phyloP scores from a whole-genome alignment of 768 basidiomycete species.

The Trametes gibbosa region DNA sequence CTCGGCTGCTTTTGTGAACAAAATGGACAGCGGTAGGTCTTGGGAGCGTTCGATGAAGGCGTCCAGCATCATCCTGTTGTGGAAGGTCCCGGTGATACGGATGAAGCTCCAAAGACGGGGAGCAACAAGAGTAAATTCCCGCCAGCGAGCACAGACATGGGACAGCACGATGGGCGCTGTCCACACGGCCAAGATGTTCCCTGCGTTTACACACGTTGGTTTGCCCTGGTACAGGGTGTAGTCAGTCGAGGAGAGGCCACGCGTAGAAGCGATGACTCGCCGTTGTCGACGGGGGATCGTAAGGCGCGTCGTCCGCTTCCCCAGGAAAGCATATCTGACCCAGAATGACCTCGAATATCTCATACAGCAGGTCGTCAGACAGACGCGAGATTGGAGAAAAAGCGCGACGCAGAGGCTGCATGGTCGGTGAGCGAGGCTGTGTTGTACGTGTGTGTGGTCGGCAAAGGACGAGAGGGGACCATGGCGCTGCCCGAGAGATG shows the following conservation, averaged over 20 bases:
- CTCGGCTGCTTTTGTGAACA: not conserved
- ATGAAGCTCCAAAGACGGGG: constrained; percentile 8
- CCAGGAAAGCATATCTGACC: not conserved
- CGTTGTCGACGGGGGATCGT: not conserved
- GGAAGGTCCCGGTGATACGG: constrained; percentile 5
- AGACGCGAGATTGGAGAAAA: not conserved
- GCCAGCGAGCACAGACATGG: constrained; percentile 7
- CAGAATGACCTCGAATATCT: not conserved
- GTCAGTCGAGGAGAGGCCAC: too few species aligned
- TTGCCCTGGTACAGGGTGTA: too few species aligned
- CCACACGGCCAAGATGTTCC: not conserved
- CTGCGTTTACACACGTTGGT: not conserved
- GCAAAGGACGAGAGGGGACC: too few species aligned
- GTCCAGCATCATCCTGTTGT: constrained; percentile 4
- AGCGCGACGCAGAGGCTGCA: too few species aligned
- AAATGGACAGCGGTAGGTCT: not conserved
- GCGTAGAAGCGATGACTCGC: not conserved
- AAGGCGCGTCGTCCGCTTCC: not conserved
- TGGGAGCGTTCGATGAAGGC: constrained; percentile 2
- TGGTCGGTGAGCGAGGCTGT: too few species aligned
- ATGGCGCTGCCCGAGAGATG: too few species aligned
- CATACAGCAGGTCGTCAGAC: not conserved
- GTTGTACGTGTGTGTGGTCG: too few species aligned
- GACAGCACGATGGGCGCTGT: not conserved
- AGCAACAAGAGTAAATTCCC: not conserved